phyloP scores from a whole-genome alignment of 139 green algal genomes.

The Chlorokybus atmophyticus region DNA sequence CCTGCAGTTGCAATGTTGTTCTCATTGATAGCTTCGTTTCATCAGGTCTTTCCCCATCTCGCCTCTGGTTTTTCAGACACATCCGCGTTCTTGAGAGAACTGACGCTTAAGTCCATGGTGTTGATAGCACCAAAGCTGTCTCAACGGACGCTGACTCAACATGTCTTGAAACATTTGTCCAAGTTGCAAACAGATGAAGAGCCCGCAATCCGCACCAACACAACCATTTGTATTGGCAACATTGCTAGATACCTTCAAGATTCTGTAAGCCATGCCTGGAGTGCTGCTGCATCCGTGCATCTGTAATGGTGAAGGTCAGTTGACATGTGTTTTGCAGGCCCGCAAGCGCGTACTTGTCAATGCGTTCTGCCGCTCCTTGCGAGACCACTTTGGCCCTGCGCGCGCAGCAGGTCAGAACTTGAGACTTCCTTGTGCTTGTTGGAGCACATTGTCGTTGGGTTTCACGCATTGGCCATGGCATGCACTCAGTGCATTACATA shows the following conservation, averaged over 20 bases:
- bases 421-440: background rate
- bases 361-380: slow-evolving; percentile 75
- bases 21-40: slow-evolving; percentile 2
- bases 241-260: slow-evolving; percentile 70
- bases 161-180: slow-evolving; percentile 85
- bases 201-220: slow-evolving; percentile 92
- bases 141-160: slow-evolving; percentile 63
- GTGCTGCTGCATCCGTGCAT: background rate
- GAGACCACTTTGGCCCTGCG: slow-evolving; percentile 46
- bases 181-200: slow-evolving; percentile 94
- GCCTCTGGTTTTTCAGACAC: slow-evolving; percentile 67
- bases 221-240: slow-evolving; percentile 91
- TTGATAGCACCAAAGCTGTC: slow-evolving; percentile 67
- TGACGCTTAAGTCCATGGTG: slow-evolving; percentile 87
- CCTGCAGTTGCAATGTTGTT: background rate
- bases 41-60: slow-evolving; percentile 36
- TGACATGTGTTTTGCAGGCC: slow-evolving; percentile 18
- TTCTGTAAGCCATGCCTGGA: slow-evolving; percentile 17
- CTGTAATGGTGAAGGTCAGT: background rate
- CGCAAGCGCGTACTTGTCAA: slow-evolving; percentile 82
- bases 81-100: slow-evolving; percentile 84
- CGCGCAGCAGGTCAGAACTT: slow-evolving; percentile 15
- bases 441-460: background rate
- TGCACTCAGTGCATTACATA: background rate
- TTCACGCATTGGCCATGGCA: background rate